Evolutionary conservation across 2,329 filamentous ascomycete species (phyloP), one percentile per base, ranked within the genome.

Genomic region (Fusarium verticillioides): DNA sequence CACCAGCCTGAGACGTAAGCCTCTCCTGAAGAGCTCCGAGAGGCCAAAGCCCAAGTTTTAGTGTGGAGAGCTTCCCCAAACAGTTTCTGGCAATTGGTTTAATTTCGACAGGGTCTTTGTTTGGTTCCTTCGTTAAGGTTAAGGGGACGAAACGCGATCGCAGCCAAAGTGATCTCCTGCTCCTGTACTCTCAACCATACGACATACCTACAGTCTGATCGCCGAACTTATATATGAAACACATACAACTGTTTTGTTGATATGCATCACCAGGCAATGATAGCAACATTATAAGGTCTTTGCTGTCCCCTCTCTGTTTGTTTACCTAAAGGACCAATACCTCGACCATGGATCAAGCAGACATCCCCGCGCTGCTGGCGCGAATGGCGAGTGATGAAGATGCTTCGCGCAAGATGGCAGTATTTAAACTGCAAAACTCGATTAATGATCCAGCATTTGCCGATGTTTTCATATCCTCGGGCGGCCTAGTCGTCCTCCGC

Each of bases 371-470:
- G 81, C 87, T 92, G 75, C 85, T 92, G 76, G 85, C 88, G 84
- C 89, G 90, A 74, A 85, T 92, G 69, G 85, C 88, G 44, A 91
- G 90, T 83, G 89, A 92, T 77, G 90, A 97, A 84, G 96, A 99
- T 87, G 95, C 94, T 63, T 92, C 94, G 76, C 94, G 95, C 79
- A 99, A 99, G 84, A 98, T 98, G 94, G 96, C 96, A 69, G 96
- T 97, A 69, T 99, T 99, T 89, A 98, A 98, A 85, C 90, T 99
- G 74, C 96, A 99, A 84, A 92, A 90, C 73, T 95, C 94, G 71
- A 97, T 99, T 83, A 96, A 95, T 81, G 96, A 99, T 83, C 96
- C 96, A 32, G 93, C 95, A 57, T 98, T 98, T 82, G 96, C 96
- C 78, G 96, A 98, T 82, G 91, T 97, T 77, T 99, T 99, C 85